Conservation (phyloP, 2,329 filamentous ascomycete species). For the Ampelomyces quisqualis region DNA sequence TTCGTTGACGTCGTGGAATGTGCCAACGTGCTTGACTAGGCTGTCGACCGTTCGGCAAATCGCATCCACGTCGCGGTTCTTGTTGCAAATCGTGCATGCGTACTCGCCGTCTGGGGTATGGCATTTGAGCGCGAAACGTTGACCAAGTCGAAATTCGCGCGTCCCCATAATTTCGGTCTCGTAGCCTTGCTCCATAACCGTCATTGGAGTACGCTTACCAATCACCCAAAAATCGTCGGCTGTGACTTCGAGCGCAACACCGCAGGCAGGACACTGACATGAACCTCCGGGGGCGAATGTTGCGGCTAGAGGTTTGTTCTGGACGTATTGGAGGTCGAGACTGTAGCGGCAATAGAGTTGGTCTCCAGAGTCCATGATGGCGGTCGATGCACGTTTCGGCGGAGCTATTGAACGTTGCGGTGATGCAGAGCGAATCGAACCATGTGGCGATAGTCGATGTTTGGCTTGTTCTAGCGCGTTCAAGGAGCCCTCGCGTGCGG, state of each 20-base stretch:
- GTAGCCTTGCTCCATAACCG: slow-evolving; percentile 27
- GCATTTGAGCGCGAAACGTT: slow-evolving; percentile 43
- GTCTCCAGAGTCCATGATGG: slow-evolving; percentile 18
- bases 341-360: slow-evolving; percentile 41
- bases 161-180: slow-evolving; percentile 39
- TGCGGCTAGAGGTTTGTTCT: slow-evolving; percentile 32
- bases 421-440: slow-evolving; percentile 17
- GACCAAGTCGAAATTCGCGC: slow-evolving; percentile 39
- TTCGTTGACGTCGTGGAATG: slow-evolving; percentile 36
- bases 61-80: slow-evolving; percentile 38
- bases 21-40: slow-evolving; percentile 42
- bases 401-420: slow-evolving; percentile 23
- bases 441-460: slow-evolving; percentile 27
- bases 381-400: slow-evolving; percentile 29
- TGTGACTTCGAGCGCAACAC: slow-evolving; percentile 27
- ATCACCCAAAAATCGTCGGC: slow-evolving; percentile 44
- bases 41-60: slow-evolving; percentile 39
- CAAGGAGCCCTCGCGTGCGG: slow-evolving; percentile 46
- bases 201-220: slow-evolving; percentile 35
- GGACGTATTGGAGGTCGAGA: slow-evolving; percentile 35
- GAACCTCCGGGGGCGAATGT: slow-evolving; percentile 36
- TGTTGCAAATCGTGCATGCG: slow-evolving; percentile 41
- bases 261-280: slow-evolving; percentile 36
- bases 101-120: slow-evolving; percentile 41
- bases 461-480: slow-evolving; percentile 42